Conservation (phyloP, 2,329 filamentous ascomycete species). For the Scedosporium minutisporum region DNA sequence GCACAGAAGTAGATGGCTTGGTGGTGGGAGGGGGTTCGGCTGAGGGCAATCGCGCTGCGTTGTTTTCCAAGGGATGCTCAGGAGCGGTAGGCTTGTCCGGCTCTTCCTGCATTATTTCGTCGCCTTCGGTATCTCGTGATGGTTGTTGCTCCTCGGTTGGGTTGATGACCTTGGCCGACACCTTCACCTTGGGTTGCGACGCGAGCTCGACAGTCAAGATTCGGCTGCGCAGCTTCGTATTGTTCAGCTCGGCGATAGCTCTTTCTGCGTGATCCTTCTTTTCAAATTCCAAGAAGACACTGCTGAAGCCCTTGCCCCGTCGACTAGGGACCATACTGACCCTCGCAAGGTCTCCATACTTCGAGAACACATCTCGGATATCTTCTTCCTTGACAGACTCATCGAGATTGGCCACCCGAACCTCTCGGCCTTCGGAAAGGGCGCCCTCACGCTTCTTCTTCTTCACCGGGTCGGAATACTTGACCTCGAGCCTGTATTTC, state of each 20-base stretch:
- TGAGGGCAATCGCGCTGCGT: conserved; percentile 18
- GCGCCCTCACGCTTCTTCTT: conserved; percentile 75
- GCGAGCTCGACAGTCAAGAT: conserved; percentile 58
- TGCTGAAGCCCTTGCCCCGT: conserved; percentile 60
- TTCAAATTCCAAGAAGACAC: conserved; percentile 70
- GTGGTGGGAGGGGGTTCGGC: neutral
- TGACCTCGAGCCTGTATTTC: conserved; percentile 59
- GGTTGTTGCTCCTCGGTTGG: conserved; percentile 38
- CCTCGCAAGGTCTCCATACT: conserved; percentile 65
- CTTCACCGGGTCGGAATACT: conserved; percentile 72
- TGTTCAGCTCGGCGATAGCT: conserved; percentile 59
- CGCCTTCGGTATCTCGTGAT: conserved; percentile 17
- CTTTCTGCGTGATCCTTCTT: conserved; percentile 58
- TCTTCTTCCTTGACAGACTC: conserved; percentile 55
- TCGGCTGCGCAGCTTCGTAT: conserved; percentile 57
- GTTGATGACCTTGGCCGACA: conserved; percentile 36
- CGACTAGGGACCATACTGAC: conserved; percentile 54
- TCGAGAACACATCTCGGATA: conserved; percentile 59
- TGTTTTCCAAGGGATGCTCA: conserved; percentile 27
- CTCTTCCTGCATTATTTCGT: conserved; percentile 17
- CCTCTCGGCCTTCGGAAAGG: conserved; percentile 75
- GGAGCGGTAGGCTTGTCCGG: conserved; percentile 23
- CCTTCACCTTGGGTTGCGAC: neutral
- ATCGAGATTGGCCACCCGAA: conserved; percentile 66
- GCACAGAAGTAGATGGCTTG: conserved; percentile 35